Percentiles rank a stretch among this genome's conserved stretches.
phyloP scores from a whole-genome alignment of 73 alveolate species.

The Symbiodinium pilosum region DNA sequence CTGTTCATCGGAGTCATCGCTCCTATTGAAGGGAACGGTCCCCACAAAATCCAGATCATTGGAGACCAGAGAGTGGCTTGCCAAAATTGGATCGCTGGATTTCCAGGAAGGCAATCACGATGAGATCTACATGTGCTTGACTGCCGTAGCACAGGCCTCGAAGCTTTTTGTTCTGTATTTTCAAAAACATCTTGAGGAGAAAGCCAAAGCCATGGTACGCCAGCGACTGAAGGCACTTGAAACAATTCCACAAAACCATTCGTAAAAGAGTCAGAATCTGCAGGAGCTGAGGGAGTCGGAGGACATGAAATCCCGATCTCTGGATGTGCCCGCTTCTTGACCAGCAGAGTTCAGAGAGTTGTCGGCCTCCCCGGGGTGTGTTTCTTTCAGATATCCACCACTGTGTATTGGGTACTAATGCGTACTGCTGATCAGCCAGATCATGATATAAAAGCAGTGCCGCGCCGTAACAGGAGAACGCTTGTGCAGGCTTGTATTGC shows the following conservation, averaged over 20 bases:
- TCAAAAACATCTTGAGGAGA: neutral
- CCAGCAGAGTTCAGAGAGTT: no score
- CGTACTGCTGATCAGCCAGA: no score
- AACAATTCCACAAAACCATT: neutral
- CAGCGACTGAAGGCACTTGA: slow-evolving; percentile 32
- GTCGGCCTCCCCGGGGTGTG: no score
- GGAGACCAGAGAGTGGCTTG: slow-evolving; percentile 71
- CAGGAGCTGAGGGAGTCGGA: neutral
- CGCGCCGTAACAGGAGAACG: no score
- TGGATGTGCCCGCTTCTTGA: neutral
- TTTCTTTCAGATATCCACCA: no score
- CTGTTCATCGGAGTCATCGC: slow-evolving; percentile 67
- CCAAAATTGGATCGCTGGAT: neutral
- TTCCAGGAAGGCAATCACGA: neutral
- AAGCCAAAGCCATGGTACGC: slow-evolving; percentile 45
- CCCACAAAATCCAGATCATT: slow-evolving; percentile 66
- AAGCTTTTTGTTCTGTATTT: neutral
- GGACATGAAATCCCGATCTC: neutral
- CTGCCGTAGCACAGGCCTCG: neutral
- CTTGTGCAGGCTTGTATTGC: no score
- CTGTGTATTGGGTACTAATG: no score
- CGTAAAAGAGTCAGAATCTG: neutral
- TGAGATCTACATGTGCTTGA: neutral
- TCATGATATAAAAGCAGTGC: no score
- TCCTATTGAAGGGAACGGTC: slow-evolving; percentile 27